Evolutionary conservation across 257 asterid genomes (phyloP), one percentile per base, ranked within the genome.

Genomic region (Eustoma russellianum): DNA sequence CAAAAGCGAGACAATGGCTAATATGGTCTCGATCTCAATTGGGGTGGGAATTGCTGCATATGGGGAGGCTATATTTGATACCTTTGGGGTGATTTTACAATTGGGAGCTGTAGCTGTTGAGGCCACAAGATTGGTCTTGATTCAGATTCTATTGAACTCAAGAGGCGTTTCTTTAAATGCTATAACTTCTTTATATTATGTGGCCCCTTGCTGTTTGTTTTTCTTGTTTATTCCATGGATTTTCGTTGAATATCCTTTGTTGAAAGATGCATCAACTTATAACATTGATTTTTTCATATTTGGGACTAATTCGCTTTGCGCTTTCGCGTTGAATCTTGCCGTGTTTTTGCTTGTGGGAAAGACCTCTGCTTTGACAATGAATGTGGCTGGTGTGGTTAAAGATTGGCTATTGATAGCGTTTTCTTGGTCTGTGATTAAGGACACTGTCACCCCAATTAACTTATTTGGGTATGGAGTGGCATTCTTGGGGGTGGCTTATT

Each of bases 381-480:
- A 66, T 48, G 72, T 66, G 28, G 72, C 72, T n/a, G 72, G 72
- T 30, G 72, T 66, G 17, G 72, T 66, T 6, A 66, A 66, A 33
- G 66, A 66, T 43, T 66, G 72, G 72, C 41, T 66, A 14, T 63
- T 66, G 33, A 66, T 66, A 46, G 67, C 63, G 7, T 66, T 66
- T 59, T 66, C 66, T 3, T 66, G 72, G 72, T 60, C 72, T 5
- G 66, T 66, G 33, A 66, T 66, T 33, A 66, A 54, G 48, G 72
- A 66, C 4, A 60, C 63, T 11, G 72, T 66, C 44, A 66, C 72
- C 13, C 59, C 72, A n/a, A 41, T 66, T 40, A 66, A 66, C 33
- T 45, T 66, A 15, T 38, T 43, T 49, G 72, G 67, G 0, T 60
- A 66, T 30, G 72, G 67, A 49, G 48, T 66, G 58, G 72, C 64